Conservation (phyloP, 2,329 filamentous ascomycete genomes). For the Cladobotryum protrusum region DNA sequence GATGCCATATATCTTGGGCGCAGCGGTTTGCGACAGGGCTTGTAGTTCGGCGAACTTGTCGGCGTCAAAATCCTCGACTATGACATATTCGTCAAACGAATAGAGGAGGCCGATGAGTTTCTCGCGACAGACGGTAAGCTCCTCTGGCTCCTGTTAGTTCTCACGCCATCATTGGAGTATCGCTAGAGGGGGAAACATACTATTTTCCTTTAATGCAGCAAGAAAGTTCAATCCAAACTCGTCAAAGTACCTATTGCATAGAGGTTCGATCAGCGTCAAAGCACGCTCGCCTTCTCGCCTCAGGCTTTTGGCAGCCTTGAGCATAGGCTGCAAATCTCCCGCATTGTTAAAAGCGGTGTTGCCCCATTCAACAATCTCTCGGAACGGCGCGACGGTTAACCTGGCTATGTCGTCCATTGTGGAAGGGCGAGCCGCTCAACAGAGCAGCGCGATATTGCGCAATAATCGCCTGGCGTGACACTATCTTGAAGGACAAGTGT, state of each 20-base stretch:
- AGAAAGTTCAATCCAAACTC: slow-evolving; percentile 46
- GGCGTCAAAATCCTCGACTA: slow-evolving; percentile 44
- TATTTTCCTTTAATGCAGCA: slow-evolving; percentile 47
- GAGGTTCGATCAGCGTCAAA: slow-evolving; percentile 44
- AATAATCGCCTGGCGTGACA: slow-evolving; percentile 1
- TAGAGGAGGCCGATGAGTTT: slow-evolving; percentile 46
- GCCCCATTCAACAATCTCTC: slow-evolving; percentile 47
- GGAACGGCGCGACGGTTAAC: slow-evolving; percentile 46
- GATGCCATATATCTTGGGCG: slow-evolving; percentile 43
- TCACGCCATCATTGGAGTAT: no score
- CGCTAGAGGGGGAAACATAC: slow-evolving; percentile 28
- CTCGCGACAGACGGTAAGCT: slow-evolving; percentile 42
- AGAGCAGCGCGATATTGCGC: slow-evolving; percentile 1
- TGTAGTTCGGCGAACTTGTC: slow-evolving; percentile 44
- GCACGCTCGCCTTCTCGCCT: slow-evolving; percentile 44
- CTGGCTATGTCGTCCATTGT: slow-evolving; percentile 35
- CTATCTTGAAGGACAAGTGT: neutral
- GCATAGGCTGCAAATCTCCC: slow-evolving; percentile 39
- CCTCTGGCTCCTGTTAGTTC: slow-evolving; percentile 30
- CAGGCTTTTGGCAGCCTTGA: slow-evolving; percentile 42
- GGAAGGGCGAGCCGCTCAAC: neutral
- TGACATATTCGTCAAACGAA: slow-evolving; percentile 51
- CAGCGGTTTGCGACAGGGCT: slow-evolving; percentile 40
- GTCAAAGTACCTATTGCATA: slow-evolving; percentile 42
- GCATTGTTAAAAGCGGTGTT: slow-evolving; percentile 42